phyloP scores from a whole-genome alignment of 2,329 filamentous ascomycete species.

The Cylindrodendrum hubeiense region DNA sequence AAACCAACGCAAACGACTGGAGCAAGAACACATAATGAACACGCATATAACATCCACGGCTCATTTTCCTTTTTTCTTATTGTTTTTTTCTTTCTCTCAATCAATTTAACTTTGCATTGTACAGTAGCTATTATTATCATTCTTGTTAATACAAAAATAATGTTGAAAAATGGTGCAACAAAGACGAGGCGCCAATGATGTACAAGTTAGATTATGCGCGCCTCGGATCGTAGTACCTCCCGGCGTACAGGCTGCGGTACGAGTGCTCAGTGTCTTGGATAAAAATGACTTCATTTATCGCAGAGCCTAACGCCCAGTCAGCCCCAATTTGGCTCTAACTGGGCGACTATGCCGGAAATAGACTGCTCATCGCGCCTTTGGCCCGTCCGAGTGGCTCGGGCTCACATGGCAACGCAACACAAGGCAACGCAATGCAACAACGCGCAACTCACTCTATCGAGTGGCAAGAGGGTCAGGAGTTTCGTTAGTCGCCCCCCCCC shows the following conservation, averaged over 20 bases:
- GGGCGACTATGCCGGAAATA: background rate
- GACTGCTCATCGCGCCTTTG: background rate
- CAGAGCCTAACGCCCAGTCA: background rate
- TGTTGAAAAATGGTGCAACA: background rate
- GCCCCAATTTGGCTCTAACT: background rate
- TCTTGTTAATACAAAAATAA: background rate
- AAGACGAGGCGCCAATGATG: background rate
- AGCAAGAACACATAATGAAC: background rate
- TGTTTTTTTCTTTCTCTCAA: too few species aligned
- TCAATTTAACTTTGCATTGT: background rate
- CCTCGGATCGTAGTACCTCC: background rate
- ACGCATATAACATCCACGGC: background rate
- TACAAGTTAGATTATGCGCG: background rate
- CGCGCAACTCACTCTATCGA: background rate
- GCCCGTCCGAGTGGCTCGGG: background rate
- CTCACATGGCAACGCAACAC: background rate
- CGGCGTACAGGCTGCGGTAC: background rate
- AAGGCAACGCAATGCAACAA: background rate
- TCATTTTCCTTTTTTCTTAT: background rate
- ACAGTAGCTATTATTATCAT: background rate
- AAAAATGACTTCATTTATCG: background rate
- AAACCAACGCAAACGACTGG: background rate
- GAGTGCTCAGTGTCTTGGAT: background rate
- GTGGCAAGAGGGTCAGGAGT: conserved; percentile 2
- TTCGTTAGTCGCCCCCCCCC: background rate